Evolutionary conservation across 164 flowering plant genomes (phyloP).

Genomic region (Brasenia schreberi): DNA sequence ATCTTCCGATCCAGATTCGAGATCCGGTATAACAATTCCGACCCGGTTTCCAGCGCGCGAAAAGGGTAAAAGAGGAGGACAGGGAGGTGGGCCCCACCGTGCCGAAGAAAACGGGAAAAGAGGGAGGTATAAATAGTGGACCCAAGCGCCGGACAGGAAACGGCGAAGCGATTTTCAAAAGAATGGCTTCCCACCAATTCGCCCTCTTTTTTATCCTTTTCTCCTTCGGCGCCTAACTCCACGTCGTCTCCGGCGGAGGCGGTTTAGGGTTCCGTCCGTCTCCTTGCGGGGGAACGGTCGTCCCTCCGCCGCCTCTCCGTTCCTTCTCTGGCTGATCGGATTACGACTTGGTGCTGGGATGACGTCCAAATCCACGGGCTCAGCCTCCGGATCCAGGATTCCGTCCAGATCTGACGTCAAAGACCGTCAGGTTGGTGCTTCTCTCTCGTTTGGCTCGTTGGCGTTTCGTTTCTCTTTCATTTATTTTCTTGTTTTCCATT

Average conservation of each 20-base stretch:
- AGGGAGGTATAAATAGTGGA: not conserved
- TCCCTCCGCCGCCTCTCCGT: not conserved
- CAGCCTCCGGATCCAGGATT: not conserved
- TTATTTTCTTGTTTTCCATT: too few species aligned
- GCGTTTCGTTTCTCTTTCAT: too few species aligned
- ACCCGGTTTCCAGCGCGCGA: too few species aligned
- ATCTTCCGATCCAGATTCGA: too few species aligned
- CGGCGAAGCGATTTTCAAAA: not conserved
- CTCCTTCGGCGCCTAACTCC: not conserved
- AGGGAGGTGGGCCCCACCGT: not conserved
- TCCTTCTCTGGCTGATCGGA: not conserved
- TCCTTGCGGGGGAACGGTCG: not conserved
- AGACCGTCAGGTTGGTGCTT: not conserved
- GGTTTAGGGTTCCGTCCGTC: not conserved
- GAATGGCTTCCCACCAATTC: not conserved
- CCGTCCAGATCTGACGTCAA: not conserved
- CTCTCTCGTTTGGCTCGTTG: not conserved
- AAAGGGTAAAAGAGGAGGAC: not conserved
- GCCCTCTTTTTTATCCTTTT: not conserved
- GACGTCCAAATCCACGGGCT: not conserved
- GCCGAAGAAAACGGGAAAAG: not conserved
- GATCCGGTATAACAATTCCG: too few species aligned
- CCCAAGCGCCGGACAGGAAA: not conserved
- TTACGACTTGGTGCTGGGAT: not conserved
- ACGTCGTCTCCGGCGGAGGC: not conserved